phyloP scores from a whole-genome alignment of 495 filamentous ascomycete genomes.

The Penicillium lagena region DNA sequence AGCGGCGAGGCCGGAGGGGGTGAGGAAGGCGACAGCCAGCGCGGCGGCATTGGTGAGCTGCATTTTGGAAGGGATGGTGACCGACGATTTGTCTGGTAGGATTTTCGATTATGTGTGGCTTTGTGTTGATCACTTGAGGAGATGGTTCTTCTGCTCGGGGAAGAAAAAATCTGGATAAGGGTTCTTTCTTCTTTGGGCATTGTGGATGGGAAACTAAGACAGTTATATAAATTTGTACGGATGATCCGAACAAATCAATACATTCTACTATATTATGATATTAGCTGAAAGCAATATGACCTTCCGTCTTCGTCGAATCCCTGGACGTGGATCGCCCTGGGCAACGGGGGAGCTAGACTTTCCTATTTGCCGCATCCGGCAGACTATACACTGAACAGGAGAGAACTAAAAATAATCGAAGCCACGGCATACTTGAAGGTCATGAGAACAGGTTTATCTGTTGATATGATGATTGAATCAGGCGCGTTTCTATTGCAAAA shows the following conservation, averaged over 20 bases:
- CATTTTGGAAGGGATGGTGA: slow-evolving; percentile 6
- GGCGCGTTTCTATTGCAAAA: too few species aligned
- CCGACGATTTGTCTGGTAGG: not conserved
- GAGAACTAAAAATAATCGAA: not conserved
- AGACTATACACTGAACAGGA: not conserved
- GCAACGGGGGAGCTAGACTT: not conserved
- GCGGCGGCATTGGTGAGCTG: slow-evolving; percentile 10
- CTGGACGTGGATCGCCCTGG: not conserved
- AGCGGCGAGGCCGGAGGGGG: slow-evolving; percentile 5
- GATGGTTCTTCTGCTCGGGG: not conserved
- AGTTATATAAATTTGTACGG: slow-evolving; percentile 1
- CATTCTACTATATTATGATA: not conserved
- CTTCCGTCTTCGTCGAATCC: slow-evolving; percentile 6
- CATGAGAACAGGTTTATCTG: too few species aligned
- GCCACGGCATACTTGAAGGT: too few species aligned
- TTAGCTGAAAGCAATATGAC: not conserved
- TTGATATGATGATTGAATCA: too few species aligned
- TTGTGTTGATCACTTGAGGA: not conserved
- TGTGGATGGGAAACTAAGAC: not conserved
- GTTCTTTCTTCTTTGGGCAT: not conserved
- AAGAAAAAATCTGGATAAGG: not conserved
- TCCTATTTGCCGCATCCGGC: slow-evolving; percentile 4
- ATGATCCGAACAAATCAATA: not conserved
- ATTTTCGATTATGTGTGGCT: not conserved
- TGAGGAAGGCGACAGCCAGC: slow-evolving; percentile 9